Evolutionary conservation across 768 basidiomycete genomes (phyloP).

Genomic region (Lanmaoa pseudosensibilis): DNA sequence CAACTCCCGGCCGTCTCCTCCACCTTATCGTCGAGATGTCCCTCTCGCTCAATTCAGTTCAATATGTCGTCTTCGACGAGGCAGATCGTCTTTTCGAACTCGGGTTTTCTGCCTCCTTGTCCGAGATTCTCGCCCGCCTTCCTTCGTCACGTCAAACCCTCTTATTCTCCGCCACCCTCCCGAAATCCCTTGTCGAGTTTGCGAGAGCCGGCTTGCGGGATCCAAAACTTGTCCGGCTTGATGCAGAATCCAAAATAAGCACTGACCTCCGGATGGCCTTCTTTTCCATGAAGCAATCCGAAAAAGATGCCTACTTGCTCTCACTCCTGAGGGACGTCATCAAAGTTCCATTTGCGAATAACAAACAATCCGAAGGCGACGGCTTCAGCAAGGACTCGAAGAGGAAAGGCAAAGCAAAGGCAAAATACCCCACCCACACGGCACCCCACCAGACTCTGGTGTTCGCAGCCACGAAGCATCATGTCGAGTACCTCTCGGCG

Average conservation of each 20-base stretch:
- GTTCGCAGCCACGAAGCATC: conserved; percentile 96
- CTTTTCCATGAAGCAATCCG: conserved; percentile 86
- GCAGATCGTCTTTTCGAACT: conserved; percentile 98
- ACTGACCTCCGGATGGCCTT: conserved; percentile 92
- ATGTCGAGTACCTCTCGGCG: conserved; percentile 89
- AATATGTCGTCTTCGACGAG: conserved; percentile 95
- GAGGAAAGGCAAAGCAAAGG: conserved; percentile 52
- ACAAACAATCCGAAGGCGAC: conserved; percentile 20
- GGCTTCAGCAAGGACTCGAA: conserved; percentile 39
- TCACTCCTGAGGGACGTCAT: conserved; percentile 85
- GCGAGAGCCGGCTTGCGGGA: conserved; percentile 95
- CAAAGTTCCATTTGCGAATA: conserved; percentile 62
- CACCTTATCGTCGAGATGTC: conserved; percentile 98
- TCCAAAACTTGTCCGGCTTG: conserved; percentile 94
- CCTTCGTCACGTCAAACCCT: conserved; percentile 87
- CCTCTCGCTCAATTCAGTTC: conserved; percentile 79
- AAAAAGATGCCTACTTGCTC: conserved; percentile 92
- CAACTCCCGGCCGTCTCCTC: conserved; percentile 96
- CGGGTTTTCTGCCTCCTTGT: conserved; percentile 91
- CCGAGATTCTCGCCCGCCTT: conserved; percentile 88
- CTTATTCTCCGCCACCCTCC: conserved; percentile 94
- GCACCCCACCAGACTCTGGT: conserved; percentile 90
- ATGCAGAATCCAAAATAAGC: conserved; percentile 95
- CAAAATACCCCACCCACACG: conserved; percentile 47
- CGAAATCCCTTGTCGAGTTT: conserved; percentile 94